Percentiles rank a stretch among this genome's conserved stretches.
Evolutionary conservation across 345 rosid species (phyloP).

Genomic region (Hypericum perforatum): DNA sequence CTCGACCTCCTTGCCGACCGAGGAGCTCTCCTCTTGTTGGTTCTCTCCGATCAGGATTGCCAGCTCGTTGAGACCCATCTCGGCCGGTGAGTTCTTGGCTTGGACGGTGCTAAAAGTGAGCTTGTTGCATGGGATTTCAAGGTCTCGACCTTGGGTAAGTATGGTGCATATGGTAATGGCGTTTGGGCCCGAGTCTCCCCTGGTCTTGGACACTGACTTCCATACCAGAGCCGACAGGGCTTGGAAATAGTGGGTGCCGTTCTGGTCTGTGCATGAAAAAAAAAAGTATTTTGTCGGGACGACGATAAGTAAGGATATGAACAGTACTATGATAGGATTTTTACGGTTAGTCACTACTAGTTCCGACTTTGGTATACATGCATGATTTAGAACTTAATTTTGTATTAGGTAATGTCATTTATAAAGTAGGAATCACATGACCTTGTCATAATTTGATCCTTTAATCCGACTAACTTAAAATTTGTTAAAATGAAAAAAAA

Average conservation of each 20-base stretch:
- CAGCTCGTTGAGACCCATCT: conserved; percentile 25
- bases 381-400: no score
- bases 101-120: conserved; percentile 31
- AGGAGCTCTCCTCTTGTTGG: conserved; percentile 13
- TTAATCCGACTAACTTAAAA: no score
- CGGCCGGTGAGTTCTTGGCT: conserved; percentile 23
- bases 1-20: no score
- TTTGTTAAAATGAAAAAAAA: no score
- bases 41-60: conserved; percentile 24
- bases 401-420: no score
- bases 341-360: no score
- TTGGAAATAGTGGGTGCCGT: conserved; percentile 17
- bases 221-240: conserved; percentile 46
- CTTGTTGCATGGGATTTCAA: conserved; percentile 17
- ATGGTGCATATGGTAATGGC: conserved; percentile 31
- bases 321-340: no score
- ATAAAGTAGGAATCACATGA: no score
- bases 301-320: no score
- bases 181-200: conserved; percentile 22
- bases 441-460: no score
- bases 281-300: no score
- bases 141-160: neutral
- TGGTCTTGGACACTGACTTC: conserved; percentile 35
- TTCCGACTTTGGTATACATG: no score
- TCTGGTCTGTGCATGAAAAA: neutral